A percentile compares a stretch with the other conserved stretches of the same genome.
Conservation (phyloP, 805 yeast species). For the Grigorovia transvaalensis region DNA sequence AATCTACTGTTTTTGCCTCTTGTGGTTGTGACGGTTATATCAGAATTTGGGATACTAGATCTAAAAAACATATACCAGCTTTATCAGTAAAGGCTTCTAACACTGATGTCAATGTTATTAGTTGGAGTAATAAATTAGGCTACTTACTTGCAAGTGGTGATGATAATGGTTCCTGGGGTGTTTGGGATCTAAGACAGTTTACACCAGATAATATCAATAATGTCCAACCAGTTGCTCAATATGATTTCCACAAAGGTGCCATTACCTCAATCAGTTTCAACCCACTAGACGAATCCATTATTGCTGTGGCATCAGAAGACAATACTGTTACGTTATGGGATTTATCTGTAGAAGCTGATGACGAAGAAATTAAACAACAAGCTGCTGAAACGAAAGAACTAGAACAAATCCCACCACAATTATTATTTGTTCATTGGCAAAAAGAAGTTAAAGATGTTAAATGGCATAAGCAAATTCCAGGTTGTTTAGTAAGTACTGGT, state of each 20-base stretch:
- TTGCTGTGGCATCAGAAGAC: conserved; percentile 94
- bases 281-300: conserved; percentile 88
- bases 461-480: conserved; percentile 97
- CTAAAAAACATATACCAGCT: conserved; percentile 86
- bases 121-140: conserved; percentile 85
- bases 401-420: conserved; percentile 87
- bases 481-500: conserved; percentile 88
- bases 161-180: conserved; percentile 95
- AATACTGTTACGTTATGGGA: conserved; percentile 97
- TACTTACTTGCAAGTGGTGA: conserved; percentile 91
- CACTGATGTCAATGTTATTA: conserved; percentile 85
- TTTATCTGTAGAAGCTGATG: conserved; percentile 96
- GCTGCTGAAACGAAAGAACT: conserved; percentile 67
- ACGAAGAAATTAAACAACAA: conserved; percentile 88
- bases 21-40: conserved; percentile 73
- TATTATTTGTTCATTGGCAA: conserved; percentile 97
- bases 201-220: conserved; percentile 36
- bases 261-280: conserved; percentile 90
- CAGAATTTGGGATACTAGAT: conserved; percentile 94
- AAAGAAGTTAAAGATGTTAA: conserved; percentile 93
- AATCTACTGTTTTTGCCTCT: conserved; percentile 88
- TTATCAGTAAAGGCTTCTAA: conserved; percentile 69
- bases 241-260: conserved; percentile 89
- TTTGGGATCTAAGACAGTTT: conserved; percentile 92
- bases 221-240: conserved; percentile 79